Base-by-base conservation (phyloP, 2,329 filamentous ascomycete genomes). In the Sporothrix protearum region DNA sequence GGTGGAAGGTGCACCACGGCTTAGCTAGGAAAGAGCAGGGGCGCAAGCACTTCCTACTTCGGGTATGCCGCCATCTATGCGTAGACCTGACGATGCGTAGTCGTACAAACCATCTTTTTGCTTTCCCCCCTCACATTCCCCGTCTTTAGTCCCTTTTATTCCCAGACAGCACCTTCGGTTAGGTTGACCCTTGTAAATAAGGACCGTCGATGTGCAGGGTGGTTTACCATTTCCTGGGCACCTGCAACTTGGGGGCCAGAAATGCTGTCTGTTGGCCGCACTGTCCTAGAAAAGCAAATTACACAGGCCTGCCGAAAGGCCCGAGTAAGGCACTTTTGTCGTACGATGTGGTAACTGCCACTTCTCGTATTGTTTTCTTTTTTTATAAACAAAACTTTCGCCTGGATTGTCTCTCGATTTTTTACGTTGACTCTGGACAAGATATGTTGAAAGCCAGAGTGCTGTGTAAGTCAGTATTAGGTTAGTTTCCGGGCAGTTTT, bases 241-340 rank as follows among this genome's bases (percentile, higher is more conserved):
- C n/a, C 14, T 63, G 59, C 36, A 64, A 63, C 59, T 12, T 61
- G 36, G 59, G 36, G 36, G 59, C 59, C 59, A 63, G 59, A 63
- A 63, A 63, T 9, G 36, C 14, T 45, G 59, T 45, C 39, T 64
- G 59, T 64, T 64, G 59, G 59, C 59, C 45, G 59, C 59, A 64
- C 59, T 42, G 59, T 63, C n/a, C 59, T n/a, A 45, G 33, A 12
- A 42, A 36, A 45, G 22, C 36, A 16, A 28, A 22, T 63, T 36
- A 45, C 9, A n/a, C n/a, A 36, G 59, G 59, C 59, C 59, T 22
- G 36, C 45, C 28, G 36, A 33, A 16, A 45, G 36, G 36, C 36
- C 59, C n/a, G 49, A 19, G 36, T n/a, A 28, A 39, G 19, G 3
- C n/a, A 36, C 36, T 57, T n/a, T 33, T 61, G 55, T 61, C 30